Base-by-base conservation (phyloP, 345 rosid genomes). In the Bruguiera parviflora region DNA sequence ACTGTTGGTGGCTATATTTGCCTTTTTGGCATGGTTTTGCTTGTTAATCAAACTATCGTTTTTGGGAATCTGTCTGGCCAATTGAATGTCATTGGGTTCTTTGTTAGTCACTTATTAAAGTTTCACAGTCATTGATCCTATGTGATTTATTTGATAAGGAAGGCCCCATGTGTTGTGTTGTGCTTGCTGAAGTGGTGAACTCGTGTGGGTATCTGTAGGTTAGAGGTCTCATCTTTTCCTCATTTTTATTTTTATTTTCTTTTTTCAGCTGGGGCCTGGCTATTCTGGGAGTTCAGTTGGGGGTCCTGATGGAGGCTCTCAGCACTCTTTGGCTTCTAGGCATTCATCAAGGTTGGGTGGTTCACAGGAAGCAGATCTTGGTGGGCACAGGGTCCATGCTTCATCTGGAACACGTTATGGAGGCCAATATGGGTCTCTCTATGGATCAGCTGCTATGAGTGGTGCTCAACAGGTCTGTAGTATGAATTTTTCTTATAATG, bases 241-340 rank as follows among this genome's bases (percentile, higher is more conserved):
- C 47, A 10, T 59, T 74, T 28, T 69, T 71, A 8, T 63, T 8
- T 33, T 8, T 7, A 7, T 33, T 33, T 33, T 51, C 63, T 21
- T 65, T 29, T 20, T 78, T 71, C 61, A 91, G 97, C 72, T 86
- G 78, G 91, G 84, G 65, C 47, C 83, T 71, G 83, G 73, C 20
- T 89, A 87, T 81, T 74, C 92, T 25, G 94, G 87, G 49, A 81
- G 86, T 71, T 78, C 96, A 55, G 89, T 80, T 37, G 89, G 87
- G 6, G 89, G 89, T 6, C 65, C 78, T 8, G 98, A 88, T 68
- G 88, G 83, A 35, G 80, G 82, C 16, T 76, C 98, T 76, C 96
- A 89, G 55, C 79, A 76, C 59, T 77, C 96, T 6, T 65, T 88
- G 78, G 78, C 83, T 55, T 78, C 90, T 73, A 86, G 89, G 61